These are phyloP conservation scores for Neocucurbitaria cava DNA, from an alignment of 2,329 filamentous ascomycete genomes.

Conservation along the genomic window DNA sequence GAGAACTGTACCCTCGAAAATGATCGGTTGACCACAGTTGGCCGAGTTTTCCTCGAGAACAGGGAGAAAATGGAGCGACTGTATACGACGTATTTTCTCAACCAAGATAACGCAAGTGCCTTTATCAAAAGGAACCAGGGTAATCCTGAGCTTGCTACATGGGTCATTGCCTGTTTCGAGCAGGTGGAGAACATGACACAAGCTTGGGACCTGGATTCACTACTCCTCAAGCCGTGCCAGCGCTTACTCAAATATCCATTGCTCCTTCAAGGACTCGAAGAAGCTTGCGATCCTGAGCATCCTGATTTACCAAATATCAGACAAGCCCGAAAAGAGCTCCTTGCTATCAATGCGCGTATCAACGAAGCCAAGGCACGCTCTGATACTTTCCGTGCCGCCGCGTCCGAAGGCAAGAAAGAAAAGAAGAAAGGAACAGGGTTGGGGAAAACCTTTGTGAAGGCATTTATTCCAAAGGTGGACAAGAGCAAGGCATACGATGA, in stretches of 20 bases:
- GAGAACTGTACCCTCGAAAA: slow-evolving; percentile 52
- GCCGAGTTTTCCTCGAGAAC: slow-evolving; percentile 64
- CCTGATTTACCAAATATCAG: slow-evolving; percentile 79
- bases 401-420: slow-evolving; percentile 46
- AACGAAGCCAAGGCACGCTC: slow-evolving; percentile 96
- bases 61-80: slow-evolving; percentile 68
- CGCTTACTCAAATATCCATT: slow-evolving; percentile 93
- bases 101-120: slow-evolving; percentile 69
- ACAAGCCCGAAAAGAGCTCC: slow-evolving; percentile 73
- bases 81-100: slow-evolving; percentile 70
- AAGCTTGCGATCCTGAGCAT: slow-evolving; percentile 80
- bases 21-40: slow-evolving; percentile 65
- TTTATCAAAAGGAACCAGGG: slow-evolving; percentile 63
- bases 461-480: slow-evolving; percentile 87
- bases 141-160: slow-evolving; percentile 70
- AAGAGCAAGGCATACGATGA: slow-evolving; percentile 78
- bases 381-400: slow-evolving; percentile 70
- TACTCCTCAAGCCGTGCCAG: slow-evolving; percentile 98
- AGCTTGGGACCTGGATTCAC: slow-evolving; percentile 92
- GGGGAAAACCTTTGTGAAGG: slow-evolving; percentile 82
- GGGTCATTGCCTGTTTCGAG: slow-evolving; percentile 91
- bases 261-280: slow-evolving; percentile 78
- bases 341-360: slow-evolving; percentile 70
- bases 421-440: slow-evolving; percentile 39
- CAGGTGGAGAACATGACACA: slow-evolving; percentile 91